Conservation (phyloP, 306 rosid species). For the Delonix regia region DNA sequence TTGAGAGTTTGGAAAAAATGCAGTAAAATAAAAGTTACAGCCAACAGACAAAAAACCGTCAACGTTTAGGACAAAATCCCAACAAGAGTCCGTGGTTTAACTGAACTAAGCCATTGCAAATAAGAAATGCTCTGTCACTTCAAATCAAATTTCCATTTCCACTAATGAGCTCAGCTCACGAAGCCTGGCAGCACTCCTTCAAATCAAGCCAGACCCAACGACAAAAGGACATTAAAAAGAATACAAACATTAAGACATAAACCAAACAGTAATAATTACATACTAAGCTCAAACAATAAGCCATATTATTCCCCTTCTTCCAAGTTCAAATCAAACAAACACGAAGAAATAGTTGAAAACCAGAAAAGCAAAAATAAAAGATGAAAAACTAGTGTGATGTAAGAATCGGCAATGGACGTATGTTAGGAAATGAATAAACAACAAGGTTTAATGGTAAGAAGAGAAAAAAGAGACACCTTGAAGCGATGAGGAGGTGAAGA, state of each 20-base stretch:
- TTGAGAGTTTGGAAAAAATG: not conserved
- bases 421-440: not conserved
- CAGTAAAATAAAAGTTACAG: not conserved
- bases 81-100: not conserved
- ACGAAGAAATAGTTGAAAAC: not conserved
- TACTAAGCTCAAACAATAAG: not conserved
- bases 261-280: not conserved
- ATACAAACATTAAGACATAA: not conserved
- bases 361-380: not conserved
- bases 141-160: not conserved
- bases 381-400: not conserved
- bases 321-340: not conserved
- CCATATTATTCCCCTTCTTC: not conserved
- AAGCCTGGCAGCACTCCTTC: not conserved
- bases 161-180: not conserved
- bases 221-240: not conserved
- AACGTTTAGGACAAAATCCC: not conserved
- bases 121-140: not conserved
- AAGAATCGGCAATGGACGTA: not conserved
- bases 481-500: conserved; percentile 40
- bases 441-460: not conserved
- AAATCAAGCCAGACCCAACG: not conserved
- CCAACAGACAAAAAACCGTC: not conserved
- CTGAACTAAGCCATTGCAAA: not conserved
- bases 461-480: conserved; percentile 46